Evolutionary conservation across 495 filamentous ascomycete genomes (phyloP).

Genomic region (Sabuloglossum arenarium): DNA sequence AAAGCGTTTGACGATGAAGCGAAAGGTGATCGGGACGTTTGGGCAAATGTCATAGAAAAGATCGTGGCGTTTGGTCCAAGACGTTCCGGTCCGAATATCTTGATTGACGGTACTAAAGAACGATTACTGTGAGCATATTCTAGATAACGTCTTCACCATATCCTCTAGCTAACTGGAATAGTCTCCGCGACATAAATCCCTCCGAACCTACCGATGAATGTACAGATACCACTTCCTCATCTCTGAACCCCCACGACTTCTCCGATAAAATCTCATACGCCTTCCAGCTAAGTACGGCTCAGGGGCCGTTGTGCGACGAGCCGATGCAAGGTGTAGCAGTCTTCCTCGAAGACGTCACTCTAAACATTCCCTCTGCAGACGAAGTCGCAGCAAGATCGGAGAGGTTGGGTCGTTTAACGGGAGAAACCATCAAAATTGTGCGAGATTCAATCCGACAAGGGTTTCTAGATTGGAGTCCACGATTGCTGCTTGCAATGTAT

Average conservation of each 20-base stretch:
- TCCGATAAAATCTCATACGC: constrained; percentile 79
- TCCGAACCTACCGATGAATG: neutral
- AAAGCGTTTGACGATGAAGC: constrained; percentile 41
- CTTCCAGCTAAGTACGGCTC: constrained; percentile 79
- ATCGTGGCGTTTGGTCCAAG: constrained; percentile 80
- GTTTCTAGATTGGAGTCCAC: constrained; percentile 89
- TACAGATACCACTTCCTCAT: neutral
- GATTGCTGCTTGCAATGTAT: constrained; percentile 94
- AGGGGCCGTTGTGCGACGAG: constrained; percentile 83
- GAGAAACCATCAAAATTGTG: constrained; percentile 74
- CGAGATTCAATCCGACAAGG: constrained; percentile 69
- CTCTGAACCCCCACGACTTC: constrained; percentile 44
- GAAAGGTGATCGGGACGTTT: constrained; percentile 45
- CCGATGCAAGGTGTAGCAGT: constrained; percentile 86
- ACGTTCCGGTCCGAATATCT: constrained; percentile 67
- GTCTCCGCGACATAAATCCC: neutral
- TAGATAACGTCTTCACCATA: neutral
- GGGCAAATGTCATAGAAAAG: constrained; percentile 56
- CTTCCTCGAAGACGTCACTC: constrained; percentile 60
- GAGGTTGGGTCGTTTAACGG: constrained; percentile 59
- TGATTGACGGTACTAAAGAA: constrained; percentile 42
- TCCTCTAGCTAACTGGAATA: neutral
- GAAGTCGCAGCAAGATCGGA: constrained; percentile 34
- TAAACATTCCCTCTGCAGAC: constrained; percentile 32
- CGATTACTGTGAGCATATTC: neutral